phyloP scores from a whole-genome alignment of 2,329 filamentous ascomycete genomes.

The Daldinia sp. region DNA sequence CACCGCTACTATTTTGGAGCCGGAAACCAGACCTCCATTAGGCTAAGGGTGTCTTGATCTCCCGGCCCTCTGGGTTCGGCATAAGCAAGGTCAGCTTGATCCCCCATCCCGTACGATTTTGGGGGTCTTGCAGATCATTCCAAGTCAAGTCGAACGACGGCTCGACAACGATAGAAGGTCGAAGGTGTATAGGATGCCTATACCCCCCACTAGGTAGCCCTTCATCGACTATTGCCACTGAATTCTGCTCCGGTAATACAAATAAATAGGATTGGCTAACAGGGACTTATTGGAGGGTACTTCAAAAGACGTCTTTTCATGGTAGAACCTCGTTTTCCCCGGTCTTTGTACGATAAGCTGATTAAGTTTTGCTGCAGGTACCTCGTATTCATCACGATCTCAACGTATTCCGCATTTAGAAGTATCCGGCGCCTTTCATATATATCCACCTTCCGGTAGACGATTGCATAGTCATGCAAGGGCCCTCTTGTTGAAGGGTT shows the following conservation, averaged over 20 bases:
- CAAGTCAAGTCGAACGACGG: neutral
- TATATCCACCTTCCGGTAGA: neutral
- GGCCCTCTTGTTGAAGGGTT: conserved; percentile 2
- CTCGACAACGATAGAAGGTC: neutral
- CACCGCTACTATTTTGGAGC: conserved; percentile 6
- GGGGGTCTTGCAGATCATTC: neutral
- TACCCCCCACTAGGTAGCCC: neutral
- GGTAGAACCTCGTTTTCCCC: conserved; percentile 9
- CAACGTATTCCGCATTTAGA: conserved; percentile 11
- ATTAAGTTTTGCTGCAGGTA: conserved; percentile 9
- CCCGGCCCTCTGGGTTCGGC: neutral
- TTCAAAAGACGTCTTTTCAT: conserved; percentile 2
- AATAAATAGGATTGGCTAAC: neutral
- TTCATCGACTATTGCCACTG: neutral
- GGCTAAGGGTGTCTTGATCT: conserved; percentile 15
- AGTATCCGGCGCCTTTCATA: conserved; percentile 8
- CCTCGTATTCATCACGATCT: conserved; percentile 21
- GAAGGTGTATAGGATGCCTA: neutral
- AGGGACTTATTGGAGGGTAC: neutral
- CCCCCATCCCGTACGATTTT: conserved; percentile 9
- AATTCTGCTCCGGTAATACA: neutral
- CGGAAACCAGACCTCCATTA: conserved; percentile 17
- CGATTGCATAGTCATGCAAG: conserved; percentile 1
- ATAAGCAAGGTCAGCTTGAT: conserved; percentile 4
- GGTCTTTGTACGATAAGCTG: conserved; percentile 8